Evolutionary conservation across 768 basidiomycete genomes (phyloP).

Genomic region (Boletus sp.): DNA sequence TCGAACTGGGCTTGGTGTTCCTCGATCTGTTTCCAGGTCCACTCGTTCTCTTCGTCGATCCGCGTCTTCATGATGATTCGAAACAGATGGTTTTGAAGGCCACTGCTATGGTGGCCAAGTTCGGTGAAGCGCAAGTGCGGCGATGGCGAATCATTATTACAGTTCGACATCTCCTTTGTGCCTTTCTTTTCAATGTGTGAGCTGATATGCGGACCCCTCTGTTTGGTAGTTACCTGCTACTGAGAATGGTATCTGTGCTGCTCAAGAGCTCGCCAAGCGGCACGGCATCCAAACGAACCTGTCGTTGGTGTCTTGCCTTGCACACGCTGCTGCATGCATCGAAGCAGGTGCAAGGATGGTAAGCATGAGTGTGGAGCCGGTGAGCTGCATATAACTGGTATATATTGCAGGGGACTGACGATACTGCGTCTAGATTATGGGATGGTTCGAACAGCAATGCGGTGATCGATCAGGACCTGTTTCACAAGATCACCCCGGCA

Average conservation of each 20-base stretch:
- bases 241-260: constrained; percentile 49
- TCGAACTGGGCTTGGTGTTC: constrained; percentile 47
- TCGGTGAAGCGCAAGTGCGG: constrained; percentile 39
- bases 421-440: constrained; percentile 36
- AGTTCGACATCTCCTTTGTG: constrained; percentile 31
- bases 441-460: constrained; percentile 39
- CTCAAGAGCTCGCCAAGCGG: constrained; percentile 36
- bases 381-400: constrained; percentile 30
- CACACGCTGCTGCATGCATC: constrained; percentile 55
- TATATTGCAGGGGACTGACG: not conserved
- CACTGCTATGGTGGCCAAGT: constrained; percentile 38
- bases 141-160: constrained; percentile 46
- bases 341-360: constrained; percentile 49
- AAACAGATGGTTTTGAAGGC: constrained; percentile 44
- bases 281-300: constrained; percentile 51
- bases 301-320: constrained; percentile 48
- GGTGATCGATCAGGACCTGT: not conserved
- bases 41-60: constrained; percentile 52
- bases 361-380: constrained; percentile 49
- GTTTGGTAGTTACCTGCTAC: constrained; percentile 55
- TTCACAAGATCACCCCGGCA: constrained; percentile 38
- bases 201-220: not conserved
- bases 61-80: constrained; percentile 39
- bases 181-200: not conserved
- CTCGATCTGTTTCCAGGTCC: constrained; percentile 46